phyloP scores from a whole-genome alignment of 2,329 filamentous ascomycete genomes.

The Xylaria sp. region DNA sequence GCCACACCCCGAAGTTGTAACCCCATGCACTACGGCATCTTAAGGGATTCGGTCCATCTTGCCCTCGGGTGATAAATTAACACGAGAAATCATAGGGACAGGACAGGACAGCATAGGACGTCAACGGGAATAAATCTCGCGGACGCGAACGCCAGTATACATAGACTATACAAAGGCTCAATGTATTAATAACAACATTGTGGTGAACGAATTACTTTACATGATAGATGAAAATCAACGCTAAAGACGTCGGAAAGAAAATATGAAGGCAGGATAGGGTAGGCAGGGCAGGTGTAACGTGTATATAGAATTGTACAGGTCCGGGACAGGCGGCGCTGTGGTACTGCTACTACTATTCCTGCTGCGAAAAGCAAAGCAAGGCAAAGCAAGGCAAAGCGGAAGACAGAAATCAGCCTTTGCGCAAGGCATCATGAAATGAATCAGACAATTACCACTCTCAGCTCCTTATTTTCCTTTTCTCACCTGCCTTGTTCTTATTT shows the following conservation, averaged over 20 bases:
- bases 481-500: neutral
- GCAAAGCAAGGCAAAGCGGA: neutral
- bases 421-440: constrained; percentile 27
- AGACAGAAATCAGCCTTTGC: neutral
- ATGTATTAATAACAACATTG: constrained; percentile 25
- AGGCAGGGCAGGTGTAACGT: constrained; percentile 18
- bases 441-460: constrained; percentile 38
- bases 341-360: neutral
- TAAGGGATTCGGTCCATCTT: neutral
- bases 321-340: neutral
- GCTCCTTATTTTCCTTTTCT: neutral
- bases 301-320: constrained; percentile 31
- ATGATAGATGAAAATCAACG: constrained; percentile 21
- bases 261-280: too few species aligned
- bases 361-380: too few species aligned
- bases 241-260: neutral
- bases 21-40: neutral
- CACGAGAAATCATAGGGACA: neutral
- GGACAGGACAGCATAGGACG: neutral
- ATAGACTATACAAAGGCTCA: neutral
- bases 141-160: too few species aligned
- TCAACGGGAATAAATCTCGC: neutral
- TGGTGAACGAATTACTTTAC: constrained; percentile 9
- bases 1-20: too few species aligned
- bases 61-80: neutral